phyloP scores from a whole-genome alignment of 1,284 basidiomycete genomes.

The Ceratobasidium sp. region DNA sequence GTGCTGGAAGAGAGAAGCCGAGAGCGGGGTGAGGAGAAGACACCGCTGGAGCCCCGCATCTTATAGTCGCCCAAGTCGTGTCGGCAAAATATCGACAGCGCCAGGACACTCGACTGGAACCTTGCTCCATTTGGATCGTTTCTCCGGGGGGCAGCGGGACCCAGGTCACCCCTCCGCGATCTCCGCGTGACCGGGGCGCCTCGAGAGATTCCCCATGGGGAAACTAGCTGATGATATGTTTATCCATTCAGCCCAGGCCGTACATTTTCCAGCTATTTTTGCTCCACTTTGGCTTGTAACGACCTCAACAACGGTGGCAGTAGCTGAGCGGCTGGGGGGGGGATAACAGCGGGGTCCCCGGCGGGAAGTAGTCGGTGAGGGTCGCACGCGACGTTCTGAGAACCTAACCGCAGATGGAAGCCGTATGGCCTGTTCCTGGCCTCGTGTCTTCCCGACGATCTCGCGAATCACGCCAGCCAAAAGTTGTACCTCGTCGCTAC shows the following conservation, averaged over 20 bases:
- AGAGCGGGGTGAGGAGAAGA: conserved; percentile 43
- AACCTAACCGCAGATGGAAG: conserved; percentile 19
- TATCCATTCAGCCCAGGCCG: background rate
- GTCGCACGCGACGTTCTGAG: conserved; percentile 16
- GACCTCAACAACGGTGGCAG: too few species aligned
- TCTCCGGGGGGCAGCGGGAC: conserved; percentile 27
- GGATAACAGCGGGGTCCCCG: conserved; percentile 12
- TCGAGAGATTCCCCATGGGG: conserved; percentile 42
- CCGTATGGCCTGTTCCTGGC: conserved; percentile 29
- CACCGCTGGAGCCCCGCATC: conserved; percentile 38
- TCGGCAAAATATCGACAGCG: conserved; percentile 31
- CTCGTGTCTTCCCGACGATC: conserved; percentile 44
- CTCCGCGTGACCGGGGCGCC: background rate
- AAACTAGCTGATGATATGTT: background rate
- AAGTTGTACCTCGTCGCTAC: background rate
- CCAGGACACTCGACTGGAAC: conserved; percentile 5
- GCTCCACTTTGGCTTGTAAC: background rate
- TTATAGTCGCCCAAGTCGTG: conserved; percentile 16
- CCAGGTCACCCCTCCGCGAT: conserved; percentile 11
- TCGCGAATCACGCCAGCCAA: conserved; percentile 39
- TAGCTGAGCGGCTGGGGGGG: too few species aligned
- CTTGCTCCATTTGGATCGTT: conserved; percentile 35
- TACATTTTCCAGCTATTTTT: background rate
- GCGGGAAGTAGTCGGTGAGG: conserved; percentile 42
- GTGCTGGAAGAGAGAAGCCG: conserved; percentile 33